Evolutionary conservation across 2,329 filamentous ascomycete species (phyloP).

Genomic region (Byssothecium circinans): DNA sequence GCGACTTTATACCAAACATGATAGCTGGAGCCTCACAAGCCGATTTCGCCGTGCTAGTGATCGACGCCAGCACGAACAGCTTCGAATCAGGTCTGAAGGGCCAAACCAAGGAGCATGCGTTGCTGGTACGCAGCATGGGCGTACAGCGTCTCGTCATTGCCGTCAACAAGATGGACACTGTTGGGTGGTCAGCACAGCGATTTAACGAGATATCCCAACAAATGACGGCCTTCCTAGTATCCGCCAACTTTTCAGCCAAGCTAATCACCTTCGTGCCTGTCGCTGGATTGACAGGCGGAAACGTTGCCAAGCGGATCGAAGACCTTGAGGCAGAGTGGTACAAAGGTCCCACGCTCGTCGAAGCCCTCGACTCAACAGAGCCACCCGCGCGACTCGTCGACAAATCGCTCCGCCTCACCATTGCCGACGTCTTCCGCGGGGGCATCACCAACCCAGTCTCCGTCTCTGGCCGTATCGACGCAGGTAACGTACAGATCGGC

Average conservation of each 20-base stretch:
- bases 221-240: conserved; percentile 77
- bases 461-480: conserved; percentile 81
- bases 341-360: conserved; percentile 72
- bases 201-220: conserved; percentile 86
- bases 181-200: conserved; percentile 77
- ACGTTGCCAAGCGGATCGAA: conserved; percentile 66
- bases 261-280: conserved; percentile 87
- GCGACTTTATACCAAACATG: conserved; percentile 98
- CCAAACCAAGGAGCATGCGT: conserved; percentile 90
- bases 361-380: conserved; percentile 82
- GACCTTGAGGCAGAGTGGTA: conserved; percentile 71
- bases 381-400: conserved; percentile 70
- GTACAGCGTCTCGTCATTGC: conserved; percentile 86
- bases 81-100: conserved; percentile 93
- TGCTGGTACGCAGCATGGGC: conserved; percentile 87
- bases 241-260: conserved; percentile 78
- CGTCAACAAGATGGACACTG: conserved; percentile 92
- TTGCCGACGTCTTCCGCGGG: conserved; percentile 82
- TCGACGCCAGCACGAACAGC: conserved; percentile 85
- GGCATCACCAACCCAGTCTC: conserved; percentile 80
- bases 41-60: conserved; percentile 91
- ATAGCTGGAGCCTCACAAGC: conserved; percentile 95
- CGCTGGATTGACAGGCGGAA: conserved; percentile 85
- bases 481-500: conserved; percentile 80
- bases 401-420: conserved; percentile 81